phyloP scores from a whole-genome alignment of 2,329 filamentous ascomycete species.

The Fusarium praegraminearum region DNA sequence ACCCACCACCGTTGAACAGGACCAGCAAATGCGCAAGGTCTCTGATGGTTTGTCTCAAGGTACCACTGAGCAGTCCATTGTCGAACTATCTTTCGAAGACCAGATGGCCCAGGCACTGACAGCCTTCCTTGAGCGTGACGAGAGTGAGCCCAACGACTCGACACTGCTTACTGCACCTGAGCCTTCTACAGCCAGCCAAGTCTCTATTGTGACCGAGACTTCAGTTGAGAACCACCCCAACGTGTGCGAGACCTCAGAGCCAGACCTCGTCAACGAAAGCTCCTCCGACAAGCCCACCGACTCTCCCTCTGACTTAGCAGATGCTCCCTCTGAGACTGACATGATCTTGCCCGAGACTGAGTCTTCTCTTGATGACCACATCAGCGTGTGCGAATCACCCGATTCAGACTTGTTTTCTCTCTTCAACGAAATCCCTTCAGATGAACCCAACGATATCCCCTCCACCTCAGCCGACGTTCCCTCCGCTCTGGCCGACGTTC shows the following conservation, averaged over 20 bases:
- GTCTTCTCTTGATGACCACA: background rate
- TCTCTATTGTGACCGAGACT: background rate
- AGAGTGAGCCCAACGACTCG: too few species aligned
- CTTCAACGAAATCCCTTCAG: background rate
- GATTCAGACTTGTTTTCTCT: background rate
- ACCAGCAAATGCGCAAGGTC: slow-evolving; percentile 6
- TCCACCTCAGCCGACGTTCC: too few species aligned
- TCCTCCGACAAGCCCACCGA: background rate
- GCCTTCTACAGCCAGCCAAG: background rate
- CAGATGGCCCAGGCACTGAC: too few species aligned
- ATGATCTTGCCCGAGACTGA: background rate
- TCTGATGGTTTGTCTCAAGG: background rate
- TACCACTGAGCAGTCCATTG: background rate
- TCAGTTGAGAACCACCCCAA: background rate
- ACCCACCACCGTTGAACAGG: background rate
- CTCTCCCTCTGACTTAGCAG: background rate
- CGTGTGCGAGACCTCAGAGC: background rate
- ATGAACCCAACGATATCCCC: background rate
- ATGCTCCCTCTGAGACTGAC: background rate
- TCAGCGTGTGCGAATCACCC: background rate
- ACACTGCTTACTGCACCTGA: background rate
- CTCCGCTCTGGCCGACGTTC: too few species aligned
- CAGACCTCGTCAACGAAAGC: background rate
- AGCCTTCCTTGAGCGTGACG: too few species aligned
- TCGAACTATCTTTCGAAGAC: too few species aligned